Evolutionary conservation across 1,139 yeast species (phyloP), one percentile per base, ranked within the genome.

Genomic region (Yamadazyma membranifaciens): DNA sequence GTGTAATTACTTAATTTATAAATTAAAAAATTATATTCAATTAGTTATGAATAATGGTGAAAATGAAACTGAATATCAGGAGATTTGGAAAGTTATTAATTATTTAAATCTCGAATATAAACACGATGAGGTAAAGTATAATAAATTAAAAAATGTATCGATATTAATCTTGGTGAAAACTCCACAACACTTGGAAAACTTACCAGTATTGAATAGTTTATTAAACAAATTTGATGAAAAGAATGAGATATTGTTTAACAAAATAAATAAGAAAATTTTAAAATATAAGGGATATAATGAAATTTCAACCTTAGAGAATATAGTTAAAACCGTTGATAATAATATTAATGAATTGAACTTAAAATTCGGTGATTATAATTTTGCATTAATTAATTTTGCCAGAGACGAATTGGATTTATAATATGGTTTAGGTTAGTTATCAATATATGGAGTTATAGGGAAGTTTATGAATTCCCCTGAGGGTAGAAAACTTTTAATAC

Each of bases 1-100:
- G 44, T 67, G 80, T 50, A 62, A 80, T 49, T 65, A 78, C 59
- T 69, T 83, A 45, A 67, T 80, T 3, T 48, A 42, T 39, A 47
- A 58, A 15, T 43, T 68, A 36, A 62, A 55, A 39, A 41, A 43
- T 5, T 60, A 56, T 38, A 60, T 57, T 9, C 39, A 45, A 20
- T 52, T 55, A 34, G 47, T 61, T 16, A 44, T 46, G 29, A 33
- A 42, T 17, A 44, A 48, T 7, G 52, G 49, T 38, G 58, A 54
- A 9, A 50, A 54, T 36, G 57, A 51, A 30, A 49, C 42, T 27
- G 46, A 12, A 50, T 57, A 27, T 32, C 34, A 42, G 3, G 37
- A 52, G 33, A 53, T 57, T 4, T 40, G 81, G 13, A 51, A 55
- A 16, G 69, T 63, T 45, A 83, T 87, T 1, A 75, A 73, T 45